Percentiles rank a stretch among this genome's conserved stretches.
These are phyloP conservation scores for Termitomyces sp. DNA, from an alignment of 768 basidiomycete genomes.

Conservation along the genomic window DNA sequence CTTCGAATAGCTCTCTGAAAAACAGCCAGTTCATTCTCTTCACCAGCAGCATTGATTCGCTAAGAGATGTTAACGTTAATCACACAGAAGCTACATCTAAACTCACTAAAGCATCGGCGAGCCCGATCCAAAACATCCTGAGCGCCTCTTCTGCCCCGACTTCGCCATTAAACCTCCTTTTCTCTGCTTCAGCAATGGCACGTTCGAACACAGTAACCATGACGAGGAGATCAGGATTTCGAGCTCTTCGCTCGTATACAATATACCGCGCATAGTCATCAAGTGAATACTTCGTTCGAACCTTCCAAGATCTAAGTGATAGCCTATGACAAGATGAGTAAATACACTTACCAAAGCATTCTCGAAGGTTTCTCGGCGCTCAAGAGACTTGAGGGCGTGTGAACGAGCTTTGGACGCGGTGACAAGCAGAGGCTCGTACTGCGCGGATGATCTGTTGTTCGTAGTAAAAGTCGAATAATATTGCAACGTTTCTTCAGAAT, in stretches of 20 bases:
- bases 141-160: conserved; percentile 52
- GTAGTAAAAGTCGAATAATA: conserved; percentile 90
- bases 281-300: conserved; percentile 38
- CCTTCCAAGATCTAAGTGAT: conserved; percentile 18
- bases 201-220: conserved; percentile 65
- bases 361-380: conserved; percentile 62
- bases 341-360: conserved; percentile 44
- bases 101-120: conserved; percentile 65
- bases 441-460: conserved; percentile 59
- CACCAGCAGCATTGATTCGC: conserved; percentile 43
- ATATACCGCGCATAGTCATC: conserved; percentile 63
- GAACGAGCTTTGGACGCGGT: conserved; percentile 70
- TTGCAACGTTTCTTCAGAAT: conserved; percentile 75
- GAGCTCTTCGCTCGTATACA: conserved; percentile 54
- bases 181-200: conserved; percentile 69
- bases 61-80: conserved; percentile 15
- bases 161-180: conserved; percentile 49
- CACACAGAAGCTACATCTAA: neutral
- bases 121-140: conserved; percentile 67
- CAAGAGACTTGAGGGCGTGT: conserved; percentile 53
- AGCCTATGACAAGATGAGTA: neutral
- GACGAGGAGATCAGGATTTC: conserved; percentile 52
- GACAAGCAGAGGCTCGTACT: conserved; percentile 76
- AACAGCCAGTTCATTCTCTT: conserved; percentile 34
- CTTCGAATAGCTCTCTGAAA: conserved; percentile 63